Evolutionary conservation across 2,329 filamentous ascomycete genomes (phyloP), one percentile per base, ranked within the genome.

Genomic region (Fusarium foetens): DNA sequence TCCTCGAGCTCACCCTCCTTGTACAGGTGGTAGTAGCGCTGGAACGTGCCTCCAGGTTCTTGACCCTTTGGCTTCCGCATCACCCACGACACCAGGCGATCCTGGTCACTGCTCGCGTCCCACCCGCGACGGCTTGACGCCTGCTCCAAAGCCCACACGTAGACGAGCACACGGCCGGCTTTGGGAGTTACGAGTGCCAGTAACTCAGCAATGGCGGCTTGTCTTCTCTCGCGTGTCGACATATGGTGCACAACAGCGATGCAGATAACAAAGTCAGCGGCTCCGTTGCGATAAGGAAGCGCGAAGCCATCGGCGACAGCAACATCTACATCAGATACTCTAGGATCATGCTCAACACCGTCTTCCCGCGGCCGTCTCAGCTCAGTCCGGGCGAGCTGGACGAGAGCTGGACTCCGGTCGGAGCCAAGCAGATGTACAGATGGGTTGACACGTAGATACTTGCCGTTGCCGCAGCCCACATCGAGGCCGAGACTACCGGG

Each of bases 131-230:
- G 89, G 81, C 94, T 97, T 64, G 85, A 85, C 75, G 92, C 91
- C 83, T 99, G 96, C 86, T 99, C 96, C 25, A 99, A 86, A 2
- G 96, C 96, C 96, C 96, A 98, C 23, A 97, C 95, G 80, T 96
- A 98, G 57, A 98, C 86, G 63, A 98, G 84, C 21, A 92, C 92
- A 79, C 87, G 90, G 2, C 94, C 94, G 0, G 90, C 91, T 5
- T 83, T 84, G 68, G 76, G 76, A 29, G 81, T 84, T 60, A 97
- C 83, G 53, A 91, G 91, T 55, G 89, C 86, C 72, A 98, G 83
- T 53, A 98, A 89, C 43, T 88, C 87, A 52, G 84, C 83, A 23
- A 98, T 88, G 33, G 93, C 94, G 70, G 92, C 90, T 39, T 92
- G 84, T 54, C 96, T 88, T 63, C 96, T 87, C 54, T 86, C 87